phyloP scores from a whole-genome alignment of 805 yeast species.

The Candida andamanensis region DNA sequence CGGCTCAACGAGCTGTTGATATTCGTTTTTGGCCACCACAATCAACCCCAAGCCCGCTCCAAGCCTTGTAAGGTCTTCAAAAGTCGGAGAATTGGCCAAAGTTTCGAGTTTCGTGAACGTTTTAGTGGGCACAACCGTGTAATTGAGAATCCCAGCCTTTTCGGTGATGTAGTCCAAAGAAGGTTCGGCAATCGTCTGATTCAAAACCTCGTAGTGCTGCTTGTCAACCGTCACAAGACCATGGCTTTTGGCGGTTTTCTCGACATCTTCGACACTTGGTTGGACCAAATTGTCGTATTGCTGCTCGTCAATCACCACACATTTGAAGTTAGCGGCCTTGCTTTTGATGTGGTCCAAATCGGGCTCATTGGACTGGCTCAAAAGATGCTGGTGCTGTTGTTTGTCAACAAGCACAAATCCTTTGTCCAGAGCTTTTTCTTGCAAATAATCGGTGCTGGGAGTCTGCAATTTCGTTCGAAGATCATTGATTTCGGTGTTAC shows the following conservation, averaged over 20 bases:
- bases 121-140: slow-evolving; percentile 8
- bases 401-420: slow-evolving; percentile 9
- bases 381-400: not conserved
- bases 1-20: slow-evolving; percentile 3
- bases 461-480: slow-evolving; percentile 1
- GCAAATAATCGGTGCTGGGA: slow-evolving; percentile 16
- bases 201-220: slow-evolving; percentile 5
- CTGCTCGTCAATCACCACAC: slow-evolving; percentile 12
- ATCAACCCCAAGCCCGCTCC: slow-evolving; percentile 6
- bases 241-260: slow-evolving; percentile 9
- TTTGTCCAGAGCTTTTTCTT: slow-evolving; percentile 6
- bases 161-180: slow-evolving; percentile 18
- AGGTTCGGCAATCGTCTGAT: slow-evolving; percentile 14
- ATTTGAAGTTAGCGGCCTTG: slow-evolving; percentile 12
- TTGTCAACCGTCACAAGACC: slow-evolving; percentile 6
- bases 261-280: slow-evolving; percentile 14
- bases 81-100: slow-evolving; percentile 10
- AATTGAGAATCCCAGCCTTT: slow-evolving; percentile 15
- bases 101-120: slow-evolving; percentile 2
- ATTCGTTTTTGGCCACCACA: slow-evolving; percentile 2
- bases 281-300: slow-evolving; percentile 8
- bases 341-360: slow-evolving; percentile 14
- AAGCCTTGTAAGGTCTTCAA: slow-evolving; percentile 6
- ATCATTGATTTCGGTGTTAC: not conserved
- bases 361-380: slow-evolving; percentile 4